These are phyloP conservation scores for Capronia coronata DNA, from an alignment of 2,329 filamentous ascomycete species.

Conservation along the genomic window DNA sequence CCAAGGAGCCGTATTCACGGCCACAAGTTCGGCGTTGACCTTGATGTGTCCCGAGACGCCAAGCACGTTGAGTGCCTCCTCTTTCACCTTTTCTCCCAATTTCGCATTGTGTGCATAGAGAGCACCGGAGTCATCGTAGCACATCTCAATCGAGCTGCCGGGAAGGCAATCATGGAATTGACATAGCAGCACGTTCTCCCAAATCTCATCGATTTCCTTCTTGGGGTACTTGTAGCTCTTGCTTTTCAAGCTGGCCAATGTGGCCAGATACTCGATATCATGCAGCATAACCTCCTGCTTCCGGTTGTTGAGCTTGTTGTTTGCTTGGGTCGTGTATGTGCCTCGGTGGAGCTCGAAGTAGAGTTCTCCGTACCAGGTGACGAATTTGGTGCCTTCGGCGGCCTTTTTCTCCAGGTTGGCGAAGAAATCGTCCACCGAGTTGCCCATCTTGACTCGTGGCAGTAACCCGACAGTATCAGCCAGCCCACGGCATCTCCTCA, in stretches of 20 bases:
- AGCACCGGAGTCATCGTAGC: constrained; percentile 90
- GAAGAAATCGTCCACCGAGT: constrained; percentile 92
- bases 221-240: constrained; percentile 82
- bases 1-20: constrained; percentile 86
- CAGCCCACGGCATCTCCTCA: constrained; percentile 83
- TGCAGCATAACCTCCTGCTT: constrained; percentile 77
- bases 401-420: constrained; percentile 74
- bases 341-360: constrained; percentile 97
- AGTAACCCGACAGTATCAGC: constrained; percentile 78
- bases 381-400: constrained; percentile 59
- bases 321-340: constrained; percentile 94
- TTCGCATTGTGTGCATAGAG: constrained; percentile 78
- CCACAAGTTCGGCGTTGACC: constrained; percentile 48
- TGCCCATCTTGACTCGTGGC: constrained; percentile 81
- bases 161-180: constrained; percentile 98
- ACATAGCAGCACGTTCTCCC: constrained; percentile 84
- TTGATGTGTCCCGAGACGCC: constrained; percentile 49
- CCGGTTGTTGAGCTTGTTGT: constrained; percentile 94
- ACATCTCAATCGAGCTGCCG: constrained; percentile 94
- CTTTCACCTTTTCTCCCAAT: constrained; percentile 64
- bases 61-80: constrained; percentile 62
- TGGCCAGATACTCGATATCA: constrained; percentile 81
- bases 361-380: constrained; percentile 95
- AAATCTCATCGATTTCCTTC: constrained; percentile 88
- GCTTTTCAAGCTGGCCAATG: constrained; percentile 69